These are phyloP conservation scores for Gossypium mustelinum DNA, from an alignment of 345 rosid species.

Conservation along the genomic window DNA sequence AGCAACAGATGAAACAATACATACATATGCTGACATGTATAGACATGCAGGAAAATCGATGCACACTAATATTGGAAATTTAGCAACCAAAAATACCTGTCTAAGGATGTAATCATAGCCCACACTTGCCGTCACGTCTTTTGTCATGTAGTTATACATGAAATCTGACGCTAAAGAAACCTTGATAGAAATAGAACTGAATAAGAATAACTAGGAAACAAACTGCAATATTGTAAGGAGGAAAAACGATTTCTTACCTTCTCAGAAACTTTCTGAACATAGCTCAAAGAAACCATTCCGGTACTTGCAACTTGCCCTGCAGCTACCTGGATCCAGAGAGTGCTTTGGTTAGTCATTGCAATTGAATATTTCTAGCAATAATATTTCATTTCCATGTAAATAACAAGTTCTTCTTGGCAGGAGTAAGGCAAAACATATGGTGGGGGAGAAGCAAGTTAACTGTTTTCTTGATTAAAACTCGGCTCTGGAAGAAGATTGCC, in stretches of 20 bases:
- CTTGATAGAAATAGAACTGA: conserved; percentile 31
- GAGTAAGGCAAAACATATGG: neutral
- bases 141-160: conserved; percentile 82
- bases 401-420: neutral
- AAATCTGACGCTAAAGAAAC: conserved; percentile 88
- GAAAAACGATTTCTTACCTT: conserved; percentile 46
- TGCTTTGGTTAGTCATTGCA: neutral
- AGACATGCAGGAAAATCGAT: neutral
- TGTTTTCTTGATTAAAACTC: neutral
- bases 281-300: conserved; percentile 75
- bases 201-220: conserved; percentile 10
- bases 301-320: conserved; percentile 95
- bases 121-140: conserved; percentile 77
- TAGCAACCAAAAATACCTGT: conserved; percentile 54
- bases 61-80: neutral
- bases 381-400: neutral
- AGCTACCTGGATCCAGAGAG: conserved; percentile 51
- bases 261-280: conserved; percentile 93
- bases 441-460: neutral
- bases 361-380: neutral
- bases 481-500: neutral
- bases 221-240: neutral
- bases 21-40: neutral
- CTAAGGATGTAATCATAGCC: conserved; percentile 94
- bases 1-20: neutral